Conservation (phyloP, 345 rosid species). For the Anacardium occidentale region DNA sequence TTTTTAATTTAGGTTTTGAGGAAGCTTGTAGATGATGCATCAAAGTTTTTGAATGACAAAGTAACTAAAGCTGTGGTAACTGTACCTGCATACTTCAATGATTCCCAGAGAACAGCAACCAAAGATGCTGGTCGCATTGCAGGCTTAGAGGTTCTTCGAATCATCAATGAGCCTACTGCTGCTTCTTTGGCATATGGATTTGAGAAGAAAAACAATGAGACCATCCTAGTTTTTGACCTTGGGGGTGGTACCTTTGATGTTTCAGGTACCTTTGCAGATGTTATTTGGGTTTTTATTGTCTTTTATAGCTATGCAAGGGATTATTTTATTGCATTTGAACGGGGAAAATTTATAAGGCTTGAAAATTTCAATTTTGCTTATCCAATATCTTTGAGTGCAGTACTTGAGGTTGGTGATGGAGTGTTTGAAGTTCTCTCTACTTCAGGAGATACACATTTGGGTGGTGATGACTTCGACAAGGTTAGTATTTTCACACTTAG, state of each 20-base stretch:
- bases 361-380: background rate
- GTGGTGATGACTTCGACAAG: conserved; percentile 99
- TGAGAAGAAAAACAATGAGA: conserved; percentile 91
- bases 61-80: conserved; percentile 70
- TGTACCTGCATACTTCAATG: conserved; percentile 83
- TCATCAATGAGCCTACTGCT: conserved; percentile 97
- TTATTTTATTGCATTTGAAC: too few relatives aligned
- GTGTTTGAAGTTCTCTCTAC: conserved; percentile 98
- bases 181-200: conserved; percentile 98
- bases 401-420: conserved; percentile 99
- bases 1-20: conserved; percentile 68
- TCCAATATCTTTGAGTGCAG: conserved; percentile 36
- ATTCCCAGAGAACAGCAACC: conserved; percentile 92
- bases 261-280: conserved; percentile 53
- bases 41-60: conserved; percentile 64
- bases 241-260: conserved; percentile 99
- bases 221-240: conserved; percentile 96
- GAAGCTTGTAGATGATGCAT: conserved; percentile 96
- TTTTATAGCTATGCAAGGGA: background rate
- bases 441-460: conserved; percentile 97
- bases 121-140: conserved; percentile 97
- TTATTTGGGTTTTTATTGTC: background rate
- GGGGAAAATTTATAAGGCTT: background rate
- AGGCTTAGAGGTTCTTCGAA: conserved; percentile 82
- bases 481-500: conserved; percentile 26